Evolutionary conservation across 2,329 filamentous ascomycete species (phyloP).

Genomic region (Venturia carpophila): DNA sequence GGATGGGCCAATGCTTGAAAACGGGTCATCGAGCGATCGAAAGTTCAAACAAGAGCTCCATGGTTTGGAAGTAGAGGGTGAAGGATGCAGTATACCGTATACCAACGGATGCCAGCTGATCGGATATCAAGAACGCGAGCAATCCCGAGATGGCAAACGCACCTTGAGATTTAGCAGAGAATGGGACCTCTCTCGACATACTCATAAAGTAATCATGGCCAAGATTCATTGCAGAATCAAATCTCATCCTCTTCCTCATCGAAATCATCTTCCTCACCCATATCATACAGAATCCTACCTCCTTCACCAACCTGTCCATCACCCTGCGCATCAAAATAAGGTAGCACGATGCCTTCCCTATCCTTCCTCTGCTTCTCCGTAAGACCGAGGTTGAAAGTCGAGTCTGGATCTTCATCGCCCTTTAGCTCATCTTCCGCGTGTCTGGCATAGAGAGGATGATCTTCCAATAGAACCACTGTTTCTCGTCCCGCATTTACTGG

Average conservation of each 20-base stretch:
- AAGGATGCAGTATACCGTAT: too few species aligned
- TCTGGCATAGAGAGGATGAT: conserved; percentile 61
- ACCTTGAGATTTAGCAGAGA: too few species aligned
- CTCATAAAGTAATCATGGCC: too few species aligned
- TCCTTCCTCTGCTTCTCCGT: conserved; percentile 87
- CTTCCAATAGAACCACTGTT: conserved; percentile 57
- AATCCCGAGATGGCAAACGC: too few species aligned
- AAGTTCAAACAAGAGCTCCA: too few species aligned
- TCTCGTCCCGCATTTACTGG: conserved; percentile 32
- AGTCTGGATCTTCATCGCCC: conserved; percentile 50
- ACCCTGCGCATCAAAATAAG: conserved; percentile 93
- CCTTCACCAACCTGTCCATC: conserved; percentile 62
- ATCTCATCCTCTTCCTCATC: conserved; percentile 95
- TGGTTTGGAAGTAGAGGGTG: too few species aligned
- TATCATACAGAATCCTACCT: conserved; percentile 90
- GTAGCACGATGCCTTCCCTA: conserved; percentile 80
- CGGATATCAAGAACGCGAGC: too few species aligned
- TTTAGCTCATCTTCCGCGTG: conserved; percentile 31
- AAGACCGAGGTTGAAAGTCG: conserved; percentile 78
- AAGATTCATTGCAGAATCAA: conserved; percentile 30
- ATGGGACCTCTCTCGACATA: too few species aligned
- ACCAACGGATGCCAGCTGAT: too few species aligned
- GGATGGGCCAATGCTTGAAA: too few species aligned
- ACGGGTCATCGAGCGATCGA: too few species aligned
- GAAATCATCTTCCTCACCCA: conserved; percentile 94